Evolutionary conservation across 345 rosid genomes (phyloP), one percentile per base, ranked within the genome.

Genomic region (Kernera saxatilis): DNA sequence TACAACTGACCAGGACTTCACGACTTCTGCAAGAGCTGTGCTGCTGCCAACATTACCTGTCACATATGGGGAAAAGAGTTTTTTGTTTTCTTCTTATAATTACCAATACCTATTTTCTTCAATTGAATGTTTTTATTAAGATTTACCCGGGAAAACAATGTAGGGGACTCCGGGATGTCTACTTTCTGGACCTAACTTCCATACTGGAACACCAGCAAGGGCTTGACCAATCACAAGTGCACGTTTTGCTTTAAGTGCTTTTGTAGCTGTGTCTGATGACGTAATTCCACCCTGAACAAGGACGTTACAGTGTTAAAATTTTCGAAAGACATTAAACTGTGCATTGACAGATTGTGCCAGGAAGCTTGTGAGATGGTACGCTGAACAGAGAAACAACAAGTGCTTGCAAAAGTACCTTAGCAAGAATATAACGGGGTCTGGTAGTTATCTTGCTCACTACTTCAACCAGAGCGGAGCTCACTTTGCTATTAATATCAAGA

Each of bases 91-190:
- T n/a, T n/a, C n/a, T n/a, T n/a, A n/a, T n/a, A n/a, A 25, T 1
- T 9, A 25, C 52, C 50, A 26, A 44, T 11, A 60, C 32, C 18
- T 36, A 39, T 11, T 22, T 69, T 63, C 67, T 70, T 64, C 23
- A 39, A 56, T 13, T 30, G 18, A 27, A 54, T 36, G 10, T 37
- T 70, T 36, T 52, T 12, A 49, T 11, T 51, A 51, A 27, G 30
- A 54, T 35, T 78, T 84, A 91, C 98, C 98, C 3, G 98, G 98
- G 79, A 93, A 93, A 51, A 93, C 98, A 75, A 93, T 86, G 77
- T 93, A 93, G 21, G 97, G 98, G 73, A 91, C 92, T 70, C 97
- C 92, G 1, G 98, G 98, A 81, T 90, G 96, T 79, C 89, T 93
- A 77, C 96, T 93, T 84, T 93, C 96, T 40, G 96, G 85, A 81